These are phyloP conservation scores for Phanerochaete sordida DNA, from an alignment of 768 basidiomycete species.

Conservation along the genomic window DNA sequence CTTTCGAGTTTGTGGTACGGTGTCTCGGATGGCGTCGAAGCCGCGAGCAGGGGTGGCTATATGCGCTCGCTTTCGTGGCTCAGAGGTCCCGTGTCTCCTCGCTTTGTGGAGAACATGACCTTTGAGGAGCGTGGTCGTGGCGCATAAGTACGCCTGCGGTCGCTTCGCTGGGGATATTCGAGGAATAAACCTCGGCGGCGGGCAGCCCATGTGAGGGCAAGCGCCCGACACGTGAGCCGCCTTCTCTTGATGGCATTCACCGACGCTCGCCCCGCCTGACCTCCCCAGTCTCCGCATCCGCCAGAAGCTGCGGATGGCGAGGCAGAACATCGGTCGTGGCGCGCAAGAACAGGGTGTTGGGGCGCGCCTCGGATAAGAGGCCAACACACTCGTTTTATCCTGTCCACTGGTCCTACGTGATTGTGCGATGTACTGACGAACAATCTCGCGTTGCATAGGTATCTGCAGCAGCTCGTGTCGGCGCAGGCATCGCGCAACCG, in stretches of 20 bases:
- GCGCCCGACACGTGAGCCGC: constrained; percentile 6
- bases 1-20: neutral
- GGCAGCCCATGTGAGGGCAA: constrained; percentile 1
- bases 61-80: neutral
- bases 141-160: neutral
- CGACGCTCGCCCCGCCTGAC: neutral
- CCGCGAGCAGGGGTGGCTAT: neutral
- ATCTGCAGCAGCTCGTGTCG: constrained; percentile 82
- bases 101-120: neutral
- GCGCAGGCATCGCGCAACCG: constrained; percentile 76
- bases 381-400: neutral
- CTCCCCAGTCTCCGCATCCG: neutral
- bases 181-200: neutral
- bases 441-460: constrained; percentile 33
- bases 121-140: neutral
- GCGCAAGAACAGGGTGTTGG: neutral
- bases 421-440: constrained; percentile 3
- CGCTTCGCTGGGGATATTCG: neutral
- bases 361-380: neutral
- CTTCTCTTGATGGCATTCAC: neutral
- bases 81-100: no score
- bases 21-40: neutral
- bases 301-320: neutral
- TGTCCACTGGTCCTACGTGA: neutral
- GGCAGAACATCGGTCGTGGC: neutral